phyloP scores from a whole-genome alignment of 2,329 filamentous ascomycete species.

The Stenocarpella maydis region DNA sequence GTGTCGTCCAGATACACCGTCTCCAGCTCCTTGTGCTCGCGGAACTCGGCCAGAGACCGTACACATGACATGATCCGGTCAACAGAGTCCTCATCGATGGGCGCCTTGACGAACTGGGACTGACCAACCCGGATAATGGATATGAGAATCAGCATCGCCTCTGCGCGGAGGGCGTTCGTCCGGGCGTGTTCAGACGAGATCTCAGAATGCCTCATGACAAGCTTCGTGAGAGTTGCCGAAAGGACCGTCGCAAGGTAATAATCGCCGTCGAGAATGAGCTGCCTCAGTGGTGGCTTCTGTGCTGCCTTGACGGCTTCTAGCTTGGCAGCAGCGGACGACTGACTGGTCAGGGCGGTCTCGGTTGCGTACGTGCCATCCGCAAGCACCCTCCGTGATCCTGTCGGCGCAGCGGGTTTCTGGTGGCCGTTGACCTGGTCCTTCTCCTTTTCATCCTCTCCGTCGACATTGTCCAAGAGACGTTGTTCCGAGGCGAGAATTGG shows the following conservation, averaged over 20 bases:
- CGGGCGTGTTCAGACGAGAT: constrained; percentile 86
- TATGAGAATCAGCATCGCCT: constrained; percentile 99
- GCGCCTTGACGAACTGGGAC: constrained; percentile 97
- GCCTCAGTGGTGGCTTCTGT: constrained; percentile 92
- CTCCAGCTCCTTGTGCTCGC: constrained; percentile 88
- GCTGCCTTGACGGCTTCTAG: constrained; percentile 96
- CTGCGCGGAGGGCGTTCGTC: constrained; percentile 92
- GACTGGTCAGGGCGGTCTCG: constrained; percentile 93
- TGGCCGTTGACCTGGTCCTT: constrained; percentile 78
- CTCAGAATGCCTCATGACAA: constrained; percentile 96
- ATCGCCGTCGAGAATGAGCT: constrained; percentile 95
- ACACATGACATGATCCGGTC: constrained; percentile 99
- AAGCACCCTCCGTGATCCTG: constrained; percentile 88
- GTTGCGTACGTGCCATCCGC: constrained; percentile 98
- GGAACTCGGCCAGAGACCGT: constrained; percentile 88
- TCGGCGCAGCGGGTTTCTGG: constrained; percentile 77
- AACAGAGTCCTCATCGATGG: constrained; percentile 97
- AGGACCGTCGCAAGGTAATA: constrained; percentile 95
- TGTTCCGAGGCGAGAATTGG: constrained; percentile 96
- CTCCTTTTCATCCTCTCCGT: constrained; percentile 70
- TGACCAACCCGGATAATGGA: constrained; percentile 97
- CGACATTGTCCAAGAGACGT: constrained; percentile 85
- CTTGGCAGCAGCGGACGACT: constrained; percentile 87
- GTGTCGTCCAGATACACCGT: constrained; percentile 94
- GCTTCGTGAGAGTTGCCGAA: constrained; percentile 94